Conservation (phyloP, 2,329 filamentous ascomycete species). For the Sphaceloma murrayae region DNA sequence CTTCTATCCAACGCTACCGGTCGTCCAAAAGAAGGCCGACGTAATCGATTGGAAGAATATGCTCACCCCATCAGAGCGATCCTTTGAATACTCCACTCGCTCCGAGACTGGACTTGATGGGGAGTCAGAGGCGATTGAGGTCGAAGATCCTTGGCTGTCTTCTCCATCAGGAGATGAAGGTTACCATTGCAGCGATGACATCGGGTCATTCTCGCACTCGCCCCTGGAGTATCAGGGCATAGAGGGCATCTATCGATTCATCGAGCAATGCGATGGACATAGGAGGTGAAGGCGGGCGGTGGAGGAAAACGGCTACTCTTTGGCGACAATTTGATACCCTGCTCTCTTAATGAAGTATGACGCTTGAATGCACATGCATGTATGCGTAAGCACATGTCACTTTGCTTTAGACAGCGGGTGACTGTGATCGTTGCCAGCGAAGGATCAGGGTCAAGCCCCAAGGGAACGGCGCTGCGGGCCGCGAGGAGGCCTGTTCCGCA, state of each 20-base stretch:
- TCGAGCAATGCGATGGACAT: conserved; percentile 52
- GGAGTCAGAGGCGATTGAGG: conserved; percentile 30
- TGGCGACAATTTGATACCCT: conserved; percentile 18
- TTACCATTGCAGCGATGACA: conserved; percentile 41
- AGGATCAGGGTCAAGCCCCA: no score
- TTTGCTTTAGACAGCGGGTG: no score
- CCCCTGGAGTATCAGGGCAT: conserved; percentile 52
- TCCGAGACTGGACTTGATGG: conserved; percentile 23
- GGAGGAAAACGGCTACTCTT: background rate
- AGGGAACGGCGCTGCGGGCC: no score
- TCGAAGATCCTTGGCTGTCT: conserved; percentile 46
- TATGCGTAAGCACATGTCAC: no score
- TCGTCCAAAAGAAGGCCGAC: conserved; percentile 27
- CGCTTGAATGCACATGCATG: conserved; percentile 1
- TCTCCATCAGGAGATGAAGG: conserved; percentile 49
- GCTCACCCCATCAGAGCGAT: conserved; percentile 38
- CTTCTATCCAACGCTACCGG: conserved; percentile 35
- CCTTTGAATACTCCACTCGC: conserved; percentile 29
- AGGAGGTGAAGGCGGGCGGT: conserved; percentile 22
- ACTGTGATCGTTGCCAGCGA: no score
- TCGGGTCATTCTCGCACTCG: conserved; percentile 24
- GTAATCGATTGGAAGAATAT: conserved; percentile 49
- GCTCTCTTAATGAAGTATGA: conserved; percentile 12
- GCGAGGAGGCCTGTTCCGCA: no score
- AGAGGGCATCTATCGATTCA: conserved; percentile 57